Conservation (phyloP, 306 rosid genomes). For the Cicer bijugum region DNA sequence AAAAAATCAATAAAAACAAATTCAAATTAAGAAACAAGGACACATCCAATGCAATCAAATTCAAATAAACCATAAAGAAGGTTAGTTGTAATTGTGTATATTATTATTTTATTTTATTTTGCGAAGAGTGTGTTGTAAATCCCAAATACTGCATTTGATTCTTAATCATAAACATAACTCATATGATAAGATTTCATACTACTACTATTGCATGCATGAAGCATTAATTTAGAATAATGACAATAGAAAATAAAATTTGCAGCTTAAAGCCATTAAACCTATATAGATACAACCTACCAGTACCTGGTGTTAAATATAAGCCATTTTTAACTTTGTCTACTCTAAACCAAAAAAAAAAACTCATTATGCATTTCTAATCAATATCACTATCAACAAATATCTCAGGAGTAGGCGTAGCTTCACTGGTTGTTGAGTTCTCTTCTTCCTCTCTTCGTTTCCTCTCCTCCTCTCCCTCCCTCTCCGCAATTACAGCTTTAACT, state of each 20-base stretch:
- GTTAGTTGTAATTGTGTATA: too few species aligned
- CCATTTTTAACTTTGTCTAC: constrained; percentile 18
- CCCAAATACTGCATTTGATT: too few species aligned
- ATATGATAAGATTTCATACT: too few species aligned
- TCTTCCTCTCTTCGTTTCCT: constrained; percentile 37
- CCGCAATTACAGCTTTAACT: constrained; percentile 64
- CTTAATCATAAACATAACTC: too few species aligned
- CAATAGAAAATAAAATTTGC: background rate
- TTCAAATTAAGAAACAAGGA: too few species aligned
- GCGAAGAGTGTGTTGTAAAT: too few species aligned
- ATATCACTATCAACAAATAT: constrained; percentile 49
- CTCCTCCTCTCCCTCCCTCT: constrained; percentile 39
- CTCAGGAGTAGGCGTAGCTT: constrained; percentile 44
- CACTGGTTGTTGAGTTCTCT: constrained; percentile 29
- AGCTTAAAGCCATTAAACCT: constrained; percentile 7
- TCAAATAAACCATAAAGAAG: too few species aligned
- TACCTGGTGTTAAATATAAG: background rate
- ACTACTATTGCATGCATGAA: too few species aligned
- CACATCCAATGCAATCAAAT: too few species aligned
- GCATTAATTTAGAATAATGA: too few species aligned
- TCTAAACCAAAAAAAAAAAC: background rate
- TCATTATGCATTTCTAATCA: constrained; percentile 49
- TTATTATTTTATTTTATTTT: too few species aligned
- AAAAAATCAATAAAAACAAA: too few species aligned
- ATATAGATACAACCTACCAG: background rate